Evolutionary conservation across 345 rosid species (phyloP).

Genomic region (Rhizophora mangle): DNA sequence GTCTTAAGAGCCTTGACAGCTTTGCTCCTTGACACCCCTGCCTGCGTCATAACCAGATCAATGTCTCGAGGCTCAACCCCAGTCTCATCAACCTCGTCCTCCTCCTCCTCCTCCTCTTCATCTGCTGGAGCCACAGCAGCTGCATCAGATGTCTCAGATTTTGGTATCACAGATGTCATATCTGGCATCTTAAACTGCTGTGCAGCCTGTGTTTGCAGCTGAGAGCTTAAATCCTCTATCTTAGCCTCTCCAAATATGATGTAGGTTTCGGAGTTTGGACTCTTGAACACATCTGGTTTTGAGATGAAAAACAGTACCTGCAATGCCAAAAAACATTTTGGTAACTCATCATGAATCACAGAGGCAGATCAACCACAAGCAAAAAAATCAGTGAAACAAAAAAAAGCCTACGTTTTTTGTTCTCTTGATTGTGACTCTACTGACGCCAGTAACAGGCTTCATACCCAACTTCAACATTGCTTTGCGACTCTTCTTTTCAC

Average conservation of each 20-base stretch:
- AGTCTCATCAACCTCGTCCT: slow-evolving; percentile 67
- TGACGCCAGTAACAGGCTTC: slow-evolving; percentile 77
- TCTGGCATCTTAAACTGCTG: slow-evolving; percentile 89
- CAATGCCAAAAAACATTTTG: slow-evolving; percentile 15
- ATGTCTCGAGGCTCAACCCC: slow-evolving; percentile 79
- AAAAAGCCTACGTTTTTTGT: slow-evolving; percentile 53
- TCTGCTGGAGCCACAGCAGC: slow-evolving; percentile 38
- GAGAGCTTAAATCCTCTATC: slow-evolving; percentile 90
- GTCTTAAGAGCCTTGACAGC: slow-evolving; percentile 81
- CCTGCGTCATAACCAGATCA: slow-evolving; percentile 84
- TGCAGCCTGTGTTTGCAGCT: slow-evolving; percentile 86
- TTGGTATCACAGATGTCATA: slow-evolving; percentile 48
- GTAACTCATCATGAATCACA: slow-evolving; percentile 7
- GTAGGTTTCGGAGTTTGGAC: slow-evolving; percentile 83
- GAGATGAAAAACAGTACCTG: slow-evolving; percentile 81
- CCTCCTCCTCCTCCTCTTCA: slow-evolving; percentile 78
- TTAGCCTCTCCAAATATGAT: slow-evolving; percentile 87
- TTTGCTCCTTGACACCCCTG: slow-evolving; percentile 64
- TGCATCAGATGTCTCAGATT: slow-evolving; percentile 45
- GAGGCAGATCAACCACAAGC: not conserved
- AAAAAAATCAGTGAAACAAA: not conserved
- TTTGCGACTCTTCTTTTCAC: slow-evolving; percentile 85
- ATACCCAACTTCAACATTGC: slow-evolving; percentile 83
- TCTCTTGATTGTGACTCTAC: slow-evolving; percentile 82
- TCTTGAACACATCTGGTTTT: slow-evolving; percentile 84